phyloP scores from a whole-genome alignment of 192 early-diverging fungal species.

The Tieghemiomyces parasiticus region DNA sequence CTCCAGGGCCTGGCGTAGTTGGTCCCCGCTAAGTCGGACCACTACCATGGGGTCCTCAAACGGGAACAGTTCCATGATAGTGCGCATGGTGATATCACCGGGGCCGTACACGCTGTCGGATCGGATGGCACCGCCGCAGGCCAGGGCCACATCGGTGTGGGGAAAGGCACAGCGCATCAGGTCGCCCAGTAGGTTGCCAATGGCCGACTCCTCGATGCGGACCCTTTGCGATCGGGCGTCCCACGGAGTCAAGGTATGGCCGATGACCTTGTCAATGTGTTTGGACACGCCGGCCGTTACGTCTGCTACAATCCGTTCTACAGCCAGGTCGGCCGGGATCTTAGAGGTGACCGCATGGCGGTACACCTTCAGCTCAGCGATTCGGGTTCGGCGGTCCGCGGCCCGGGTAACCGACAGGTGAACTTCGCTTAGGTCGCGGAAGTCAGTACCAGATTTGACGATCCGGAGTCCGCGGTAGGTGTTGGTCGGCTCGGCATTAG shows the following conservation, averaged over 20 bases:
- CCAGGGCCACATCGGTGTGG: conserved; percentile 22
- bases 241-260: conserved; percentile 28
- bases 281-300: conserved; percentile 29
- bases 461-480: conserved; percentile 23
- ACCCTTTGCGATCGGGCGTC: conserved; percentile 43
- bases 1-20: conserved; percentile 44
- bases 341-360: conserved; percentile 26
- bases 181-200: conserved; percentile 47
- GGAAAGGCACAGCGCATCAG: conserved; percentile 41
- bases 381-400: background rate
- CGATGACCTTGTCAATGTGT: conserved; percentile 36
- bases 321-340: conserved; percentile 21
- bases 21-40: conserved; percentile 38
- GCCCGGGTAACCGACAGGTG: conserved; percentile 17
- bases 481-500: too few species aligned
- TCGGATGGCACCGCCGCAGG: conserved; percentile 47
- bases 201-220: conserved; percentile 38
- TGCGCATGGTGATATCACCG: conserved; percentile 39
- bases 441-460: conserved; percentile 55
- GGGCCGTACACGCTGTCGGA: conserved; percentile 37
- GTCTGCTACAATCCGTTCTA: conserved; percentile 26
- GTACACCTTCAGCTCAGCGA: conserved; percentile 19
- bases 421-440: conserved; percentile 41
- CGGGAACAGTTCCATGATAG: conserved; percentile 50
- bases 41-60: conserved; percentile 54